These are phyloP conservation scores for Brassica carinata DNA, from an alignment of 345 rosid genomes.

Conservation along the genomic window DNA sequence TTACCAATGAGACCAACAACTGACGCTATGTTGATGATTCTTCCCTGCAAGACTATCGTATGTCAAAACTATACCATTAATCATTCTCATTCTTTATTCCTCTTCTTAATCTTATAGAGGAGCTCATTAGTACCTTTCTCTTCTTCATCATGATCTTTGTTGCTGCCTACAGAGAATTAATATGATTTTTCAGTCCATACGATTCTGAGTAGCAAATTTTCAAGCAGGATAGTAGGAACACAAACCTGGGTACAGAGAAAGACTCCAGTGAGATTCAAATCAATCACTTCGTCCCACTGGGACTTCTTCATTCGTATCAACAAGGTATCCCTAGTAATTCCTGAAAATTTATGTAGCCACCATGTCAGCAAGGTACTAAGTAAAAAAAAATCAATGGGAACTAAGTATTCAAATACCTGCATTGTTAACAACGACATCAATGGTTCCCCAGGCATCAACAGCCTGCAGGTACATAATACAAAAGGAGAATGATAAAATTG, in stretches of 20 bases:
- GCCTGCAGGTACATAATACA: slow-evolving; percentile 56
- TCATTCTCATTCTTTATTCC: background rate
- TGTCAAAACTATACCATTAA: background rate
- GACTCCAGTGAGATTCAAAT: slow-evolving; percentile 91
- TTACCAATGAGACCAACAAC: slow-evolving; percentile 95
- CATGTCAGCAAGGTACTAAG: slow-evolving; percentile 32
- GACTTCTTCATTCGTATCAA: slow-evolving; percentile 90
- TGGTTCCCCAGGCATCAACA: slow-evolving; percentile 89
- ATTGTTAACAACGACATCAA: slow-evolving; percentile 88
- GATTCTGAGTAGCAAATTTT: slow-evolving; percentile 24
- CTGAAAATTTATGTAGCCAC: slow-evolving; percentile 48
- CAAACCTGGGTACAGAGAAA: slow-evolving; percentile 93
- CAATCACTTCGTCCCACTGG: slow-evolving; percentile 95
- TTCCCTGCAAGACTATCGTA: slow-evolving; percentile 56
- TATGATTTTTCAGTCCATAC: slow-evolving; percentile 19
- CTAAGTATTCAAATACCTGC: too few relatives aligned
- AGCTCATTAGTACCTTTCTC: slow-evolving; percentile 57
- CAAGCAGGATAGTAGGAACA: slow-evolving; percentile 16
- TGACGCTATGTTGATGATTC: slow-evolving; percentile 81
- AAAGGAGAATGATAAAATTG: slow-evolving; percentile 2
- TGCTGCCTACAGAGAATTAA: slow-evolving; percentile 75
- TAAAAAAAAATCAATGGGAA: slow-evolving; percentile 23
- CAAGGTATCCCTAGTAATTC: slow-evolving; percentile 86
- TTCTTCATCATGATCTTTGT: slow-evolving; percentile 94
- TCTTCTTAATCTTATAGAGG: slow-evolving; percentile 1